Percentiles rank a stretch among this genome's conserved stretches.
Conservation (phyloP, 768 basidiomycete genomes). For the Hericium rajendrae region DNA sequence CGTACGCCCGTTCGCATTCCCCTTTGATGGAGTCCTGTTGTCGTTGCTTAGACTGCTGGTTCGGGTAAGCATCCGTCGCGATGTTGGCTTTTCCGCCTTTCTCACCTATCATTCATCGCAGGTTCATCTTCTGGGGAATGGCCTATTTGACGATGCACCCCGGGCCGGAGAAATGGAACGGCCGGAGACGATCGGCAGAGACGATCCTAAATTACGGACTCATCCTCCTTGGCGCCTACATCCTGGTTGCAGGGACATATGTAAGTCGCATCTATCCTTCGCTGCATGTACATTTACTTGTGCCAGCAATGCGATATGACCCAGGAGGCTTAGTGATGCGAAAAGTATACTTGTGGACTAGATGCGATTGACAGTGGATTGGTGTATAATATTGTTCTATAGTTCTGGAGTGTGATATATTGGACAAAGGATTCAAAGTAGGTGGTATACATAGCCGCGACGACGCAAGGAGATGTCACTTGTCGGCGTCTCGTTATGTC, state of each 20-base stretch:
- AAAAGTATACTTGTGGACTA: background rate
- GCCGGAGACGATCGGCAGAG: slow-evolving; percentile 22
- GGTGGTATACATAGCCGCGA: background rate
- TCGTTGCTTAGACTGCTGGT: no score
- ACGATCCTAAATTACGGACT: slow-evolving; percentile 30
- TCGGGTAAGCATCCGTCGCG: background rate
- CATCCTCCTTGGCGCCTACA: slow-evolving; percentile 28
- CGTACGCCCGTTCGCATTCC: background rate
- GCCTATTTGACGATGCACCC: slow-evolving; percentile 32
- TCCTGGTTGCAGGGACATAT: slow-evolving; percentile 31
- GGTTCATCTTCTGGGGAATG: slow-evolving; percentile 38
- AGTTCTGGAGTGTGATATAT: background rate
- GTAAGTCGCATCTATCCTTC: slow-evolving; percentile 20
- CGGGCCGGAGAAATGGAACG: slow-evolving; percentile 25
- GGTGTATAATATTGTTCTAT: background rate
- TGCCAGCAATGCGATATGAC: background rate
- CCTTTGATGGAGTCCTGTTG: background rate
- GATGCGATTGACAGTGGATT: background rate
- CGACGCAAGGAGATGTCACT: background rate
- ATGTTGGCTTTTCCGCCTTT: background rate
- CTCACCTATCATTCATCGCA: slow-evolving; percentile 24
- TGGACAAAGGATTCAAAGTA: no score
- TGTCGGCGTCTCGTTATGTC: background rate
- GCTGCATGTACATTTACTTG: background rate
- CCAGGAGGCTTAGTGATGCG: background rate